Percentiles rank a stretch among this genome's conserved stretches.
These are phyloP conservation scores for Metschnikowia drakensbergensis DNA, from an alignment of 805 yeast genomes.

Conservation along the genomic window DNA sequence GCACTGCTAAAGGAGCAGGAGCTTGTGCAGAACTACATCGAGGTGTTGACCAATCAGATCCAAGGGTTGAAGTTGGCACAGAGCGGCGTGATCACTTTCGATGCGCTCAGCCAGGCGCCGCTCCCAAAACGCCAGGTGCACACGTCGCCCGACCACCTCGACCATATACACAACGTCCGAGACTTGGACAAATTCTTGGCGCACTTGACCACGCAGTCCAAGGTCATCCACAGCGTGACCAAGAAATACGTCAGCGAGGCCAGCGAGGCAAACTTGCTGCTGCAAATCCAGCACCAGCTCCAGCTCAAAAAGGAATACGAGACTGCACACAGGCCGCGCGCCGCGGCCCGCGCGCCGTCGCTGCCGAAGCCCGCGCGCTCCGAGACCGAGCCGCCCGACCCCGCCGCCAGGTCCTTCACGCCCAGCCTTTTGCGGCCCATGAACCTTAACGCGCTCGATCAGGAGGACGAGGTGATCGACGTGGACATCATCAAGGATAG, in stretches of 20 bases:
- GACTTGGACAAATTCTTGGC: slow-evolving; percentile 39
- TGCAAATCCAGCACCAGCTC: slow-evolving; percentile 22
- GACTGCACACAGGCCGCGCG: not conserved
- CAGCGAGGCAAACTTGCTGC: slow-evolving; percentile 13
- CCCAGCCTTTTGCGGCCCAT: slow-evolving; percentile 19
- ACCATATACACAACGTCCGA: slow-evolving; percentile 35
- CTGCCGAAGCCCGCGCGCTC: not conserved
- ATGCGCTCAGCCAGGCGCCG: slow-evolving; percentile 28
- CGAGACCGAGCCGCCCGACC: not conserved
- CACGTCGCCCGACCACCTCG: slow-evolving; percentile 31
- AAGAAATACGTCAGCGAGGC: slow-evolving; percentile 22
- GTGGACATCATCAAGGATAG: slow-evolving; percentile 17
- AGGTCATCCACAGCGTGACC: slow-evolving; percentile 37
- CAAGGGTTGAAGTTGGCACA: slow-evolving; percentile 41
- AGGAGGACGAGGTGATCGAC: slow-evolving; percentile 15
- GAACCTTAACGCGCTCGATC: slow-evolving; percentile 16
- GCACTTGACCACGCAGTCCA: slow-evolving; percentile 35
- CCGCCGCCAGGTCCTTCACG: slow-evolving; percentile 8
- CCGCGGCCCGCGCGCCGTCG: not conserved
- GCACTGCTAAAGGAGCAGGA: slow-evolving; percentile 42
- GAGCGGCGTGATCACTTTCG: slow-evolving; percentile 42
- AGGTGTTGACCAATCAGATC: slow-evolving; percentile 39
- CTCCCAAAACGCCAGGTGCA: slow-evolving; percentile 9
- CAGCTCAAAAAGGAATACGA: slow-evolving; percentile 5
- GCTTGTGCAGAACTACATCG: slow-evolving; percentile 39